Base-by-base conservation (phyloP, 768 basidiomycete species). In the Suillus occidentalis region DNA sequence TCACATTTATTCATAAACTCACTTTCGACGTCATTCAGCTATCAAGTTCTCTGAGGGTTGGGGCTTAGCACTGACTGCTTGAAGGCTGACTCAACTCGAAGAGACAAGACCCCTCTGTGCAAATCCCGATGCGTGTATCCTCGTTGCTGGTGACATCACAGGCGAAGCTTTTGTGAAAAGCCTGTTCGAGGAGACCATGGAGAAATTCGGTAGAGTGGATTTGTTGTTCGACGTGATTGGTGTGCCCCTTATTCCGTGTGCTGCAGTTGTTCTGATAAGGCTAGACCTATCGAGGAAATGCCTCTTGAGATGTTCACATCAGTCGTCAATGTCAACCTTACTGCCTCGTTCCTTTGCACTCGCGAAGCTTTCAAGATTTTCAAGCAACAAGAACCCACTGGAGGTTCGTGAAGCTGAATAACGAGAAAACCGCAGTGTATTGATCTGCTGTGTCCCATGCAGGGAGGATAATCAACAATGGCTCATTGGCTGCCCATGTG, bases 401-500 rank as follows among this genome's bases (percentile, higher is more conserved):
- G 93, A 66, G 92, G 92, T 84, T 69, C 71, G 77, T 42, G 9
- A 55, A n/a, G n/a, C 16, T 3, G 5, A 16, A 6, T 28, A 18
- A 50, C 50, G 10, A 50, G n/a, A 55, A 49, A 28, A 59, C 12
- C 49, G 28, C 57, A 57, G 22, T 63, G 25, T 20, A n/a, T 42
- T 42, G 53, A 56, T 61, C 47, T 53, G 45, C 37, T 22, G 65
- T 28, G 1, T 20, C 31, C 10, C 45, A 34, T 47, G 12, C 65
- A 89, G 88, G 87, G 3, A 84, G 91, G 22, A 90, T 95, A 66
- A 89, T 96, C 77, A 94, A 94, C 79, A 94, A 95, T 69, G 93
- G 92, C 1, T 90, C 88, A n/a, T 79, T 92, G 28, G 83, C 89
- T 1, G 90, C 91, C 0, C 85, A 89, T 66, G 80, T 85, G 4